Base-by-base conservation (phyloP, 768 basidiomycete genomes). In the Mycena rosella region DNA sequence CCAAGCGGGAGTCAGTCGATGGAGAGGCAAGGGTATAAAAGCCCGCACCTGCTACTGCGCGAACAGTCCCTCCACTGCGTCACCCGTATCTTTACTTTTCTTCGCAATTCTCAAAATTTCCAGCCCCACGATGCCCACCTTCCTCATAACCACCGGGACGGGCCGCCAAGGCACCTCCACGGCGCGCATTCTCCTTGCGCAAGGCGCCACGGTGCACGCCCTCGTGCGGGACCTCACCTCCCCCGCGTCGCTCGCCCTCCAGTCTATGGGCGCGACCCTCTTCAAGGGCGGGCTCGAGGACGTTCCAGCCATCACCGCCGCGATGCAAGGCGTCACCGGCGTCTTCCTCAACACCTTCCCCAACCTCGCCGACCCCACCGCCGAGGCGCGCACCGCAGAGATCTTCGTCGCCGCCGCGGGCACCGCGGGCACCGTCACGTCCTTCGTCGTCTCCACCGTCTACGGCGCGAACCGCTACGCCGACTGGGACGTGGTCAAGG, bases 341-440 rank as follows among this genome's bases (percentile, higher is more conserved):
- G 68, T 69, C 29, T 69, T 65, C 60, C 57, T 69, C 11, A 69
- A 69, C 68, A 53, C 68, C 18, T 69, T 61, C 60, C 68, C 68
- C 30, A 27, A 65, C 40, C 26, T 65, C 20, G 24, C 45, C 7
- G 26, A 69, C 58, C 62, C 63, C 8, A 34, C 26, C 18, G 68
- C 27, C 53, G 68, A 65, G 54, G 7, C 47, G 3, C 63, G 22
- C n/a, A 24, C 5, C 30, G 68, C 68, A 11, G 59, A 60, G 30
- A 61, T 48, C 32, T 17, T 69, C 36, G 59, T 69, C 40, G 36
- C 52, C n/a, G 68, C 68, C 29, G 68, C 68, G 3, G 58, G 60
- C 27, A 58, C 59, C 5, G 58, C 68, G 1, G 68, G 68, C 17
- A 69, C 68, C 8, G 68, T 69, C 45, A 29, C 27, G 11, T 60